These are phyloP conservation scores for Leptodontidium sp. DNA, from an alignment of 2,329 filamentous ascomycete genomes.

Conservation along the genomic window DNA sequence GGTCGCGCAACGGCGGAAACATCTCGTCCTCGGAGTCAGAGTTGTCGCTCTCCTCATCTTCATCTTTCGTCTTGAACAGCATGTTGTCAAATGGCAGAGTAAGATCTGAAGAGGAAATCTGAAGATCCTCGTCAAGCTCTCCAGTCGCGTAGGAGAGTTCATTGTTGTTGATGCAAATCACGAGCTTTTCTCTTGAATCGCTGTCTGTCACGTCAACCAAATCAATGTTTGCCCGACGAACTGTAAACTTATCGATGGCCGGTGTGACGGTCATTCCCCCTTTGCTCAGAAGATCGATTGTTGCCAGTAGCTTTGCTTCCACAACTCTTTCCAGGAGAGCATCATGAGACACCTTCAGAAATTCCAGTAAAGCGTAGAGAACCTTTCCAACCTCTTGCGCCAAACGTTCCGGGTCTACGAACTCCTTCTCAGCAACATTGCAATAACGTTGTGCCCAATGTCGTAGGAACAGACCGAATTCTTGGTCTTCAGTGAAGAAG, in stretches of 20 bases:
- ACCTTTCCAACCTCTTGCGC: not conserved
- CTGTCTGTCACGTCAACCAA: not conserved
- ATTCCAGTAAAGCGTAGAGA: not conserved
- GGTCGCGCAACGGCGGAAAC: not conserved
- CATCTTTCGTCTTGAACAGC: not conserved
- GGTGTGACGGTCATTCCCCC: not conserved
- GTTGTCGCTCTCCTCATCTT: no score
- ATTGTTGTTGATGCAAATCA: not conserved
- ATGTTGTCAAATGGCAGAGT: not conserved
- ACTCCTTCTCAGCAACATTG: not conserved
- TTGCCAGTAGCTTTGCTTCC: not conserved
- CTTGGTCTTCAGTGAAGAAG: not conserved
- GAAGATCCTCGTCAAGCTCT: not conserved
- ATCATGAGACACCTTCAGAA: constrained; percentile 6
- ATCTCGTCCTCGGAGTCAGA: constrained; percentile 6
- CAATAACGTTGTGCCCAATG: constrained; percentile 4
- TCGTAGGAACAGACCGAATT: not conserved
- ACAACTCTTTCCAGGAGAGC: constrained; percentile 12
- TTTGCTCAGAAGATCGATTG: not conserved
- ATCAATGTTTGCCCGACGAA: not conserved
- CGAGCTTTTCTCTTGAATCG: not conserved
- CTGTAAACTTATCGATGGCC: not conserved
- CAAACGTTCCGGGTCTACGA: not conserved
- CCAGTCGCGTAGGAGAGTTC: not conserved
- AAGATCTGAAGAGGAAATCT: not conserved